Conservation (phyloP, 2,329 filamentous ascomycete species). For the Colletotrichum theobromicola region DNA sequence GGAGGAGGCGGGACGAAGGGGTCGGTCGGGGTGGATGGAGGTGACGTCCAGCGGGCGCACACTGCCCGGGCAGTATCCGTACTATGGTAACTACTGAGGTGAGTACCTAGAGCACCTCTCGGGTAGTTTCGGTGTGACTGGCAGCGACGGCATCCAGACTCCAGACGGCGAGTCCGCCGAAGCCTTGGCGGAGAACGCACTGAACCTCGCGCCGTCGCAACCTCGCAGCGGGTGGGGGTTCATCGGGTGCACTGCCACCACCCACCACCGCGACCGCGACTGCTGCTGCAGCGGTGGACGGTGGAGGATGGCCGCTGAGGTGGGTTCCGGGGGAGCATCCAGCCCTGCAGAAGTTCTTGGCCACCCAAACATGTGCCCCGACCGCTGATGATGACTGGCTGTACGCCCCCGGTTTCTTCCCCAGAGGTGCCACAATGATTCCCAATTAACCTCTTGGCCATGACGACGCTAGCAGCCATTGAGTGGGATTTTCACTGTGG, state of each 20-base stretch:
- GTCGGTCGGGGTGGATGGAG: not conserved
- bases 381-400: not conserved
- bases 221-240: no score
- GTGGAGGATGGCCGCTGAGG: no score
- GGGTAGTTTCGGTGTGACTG: not conserved
- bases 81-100: no score
- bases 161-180: no score
- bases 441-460: not conserved
- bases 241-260: no score
- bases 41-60: not conserved
- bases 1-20: no score
- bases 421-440: not conserved
- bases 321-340: not conserved
- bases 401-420: not conserved
- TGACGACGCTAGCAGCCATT: not conserved
- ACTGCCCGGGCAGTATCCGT: not conserved
- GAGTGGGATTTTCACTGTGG: not conserved
- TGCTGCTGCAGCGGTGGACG: no score
- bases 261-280: no score
- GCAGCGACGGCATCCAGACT: no score
- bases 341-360: not conserved
- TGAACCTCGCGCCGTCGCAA: no score
- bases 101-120: no score
- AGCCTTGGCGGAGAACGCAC: no score
- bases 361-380: not conserved